Conservation (phyloP, 1,284 basidiomycete genomes). For the Cryptococcus wingfieldii region DNA sequence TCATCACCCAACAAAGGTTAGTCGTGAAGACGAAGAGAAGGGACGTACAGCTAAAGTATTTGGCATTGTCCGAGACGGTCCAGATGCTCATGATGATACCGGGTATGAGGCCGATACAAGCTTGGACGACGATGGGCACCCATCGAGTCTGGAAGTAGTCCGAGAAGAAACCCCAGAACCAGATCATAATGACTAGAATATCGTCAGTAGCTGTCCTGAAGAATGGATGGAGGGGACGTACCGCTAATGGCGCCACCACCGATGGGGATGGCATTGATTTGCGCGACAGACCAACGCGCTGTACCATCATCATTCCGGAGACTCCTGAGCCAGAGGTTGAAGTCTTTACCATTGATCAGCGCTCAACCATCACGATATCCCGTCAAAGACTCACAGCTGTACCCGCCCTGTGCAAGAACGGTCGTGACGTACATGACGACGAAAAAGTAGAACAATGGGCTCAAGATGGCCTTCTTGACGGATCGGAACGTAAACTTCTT, state of each 20-base stretch:
- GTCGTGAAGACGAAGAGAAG: background rate
- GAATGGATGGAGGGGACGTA: background rate
- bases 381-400: conserved; percentile 17
- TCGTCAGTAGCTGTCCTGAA: background rate
- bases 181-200: conserved; percentile 27
- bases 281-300: conserved; percentile 49
- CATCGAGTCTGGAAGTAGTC: conserved; percentile 42
- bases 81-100: conserved; percentile 43
- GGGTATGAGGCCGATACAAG: conserved; percentile 28
- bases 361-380: too few species aligned
- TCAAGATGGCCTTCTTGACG: conserved; percentile 33
- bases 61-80: conserved; percentile 37
- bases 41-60: conserved; percentile 39
- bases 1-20: background rate
- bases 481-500: conserved; percentile 51
- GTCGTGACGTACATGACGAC: conserved; percentile 43
- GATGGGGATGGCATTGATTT: conserved; percentile 54
- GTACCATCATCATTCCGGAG: conserved; percentile 51
- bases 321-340: conserved; percentile 52
- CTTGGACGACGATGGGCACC: conserved; percentile 33
- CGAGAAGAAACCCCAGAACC: conserved; percentile 33
- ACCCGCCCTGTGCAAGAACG: conserved; percentile 27
- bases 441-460: conserved; percentile 37
- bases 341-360: conserved; percentile 17
- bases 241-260: conserved; percentile 47